Evolutionary conservation across 768 basidiomycete species (phyloP).

Genomic region (Phaeotremella skinneri): DNA sequence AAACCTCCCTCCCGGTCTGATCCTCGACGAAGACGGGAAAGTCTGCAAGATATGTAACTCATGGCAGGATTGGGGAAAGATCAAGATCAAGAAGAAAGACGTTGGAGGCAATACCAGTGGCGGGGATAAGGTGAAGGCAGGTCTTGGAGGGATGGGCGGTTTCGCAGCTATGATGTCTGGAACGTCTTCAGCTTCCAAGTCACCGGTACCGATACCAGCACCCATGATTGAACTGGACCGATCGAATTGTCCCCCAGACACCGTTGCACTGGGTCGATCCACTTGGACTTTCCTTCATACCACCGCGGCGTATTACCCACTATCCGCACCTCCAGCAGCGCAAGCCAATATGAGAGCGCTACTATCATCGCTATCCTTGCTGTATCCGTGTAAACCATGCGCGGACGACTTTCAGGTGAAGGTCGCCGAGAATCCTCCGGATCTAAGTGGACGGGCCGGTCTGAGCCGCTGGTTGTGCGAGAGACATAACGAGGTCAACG

Average conservation of each 20-base stretch:
- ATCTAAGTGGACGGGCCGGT: conserved; percentile 67
- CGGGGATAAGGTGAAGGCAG: no score
- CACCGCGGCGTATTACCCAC: conserved; percentile 91
- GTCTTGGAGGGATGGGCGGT: conserved; percentile 24
- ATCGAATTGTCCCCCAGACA: conserved; percentile 81
- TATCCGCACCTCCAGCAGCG: conserved; percentile 69
- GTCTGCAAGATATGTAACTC: conserved; percentile 80
- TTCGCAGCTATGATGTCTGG: conserved; percentile 42
- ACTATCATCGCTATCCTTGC: conserved; percentile 68
- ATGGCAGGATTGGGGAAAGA: conserved; percentile 42
- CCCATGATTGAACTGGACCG: conserved; percentile 52
- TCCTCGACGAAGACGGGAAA: conserved; percentile 89
- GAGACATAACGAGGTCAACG: conserved; percentile 89
- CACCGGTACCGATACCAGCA: conserved; percentile 2
- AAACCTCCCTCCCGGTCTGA: conserved; percentile 70
- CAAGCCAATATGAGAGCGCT: conserved; percentile 80
- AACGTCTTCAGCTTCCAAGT: conserved; percentile 6
- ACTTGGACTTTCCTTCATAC: conserved; percentile 98
- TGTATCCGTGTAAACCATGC: conserved; percentile 88
- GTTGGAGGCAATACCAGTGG: conserved; percentile 9
- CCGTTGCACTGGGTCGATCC: conserved; percentile 80
- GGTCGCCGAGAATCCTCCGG: conserved; percentile 66
- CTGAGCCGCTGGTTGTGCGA: conserved; percentile 85
- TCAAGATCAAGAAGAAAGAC: conserved; percentile 30
- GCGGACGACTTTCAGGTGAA: conserved; percentile 76